Base-by-base conservation (phyloP, 164 flowering plant species). In the Tetracentron sinense region DNA sequence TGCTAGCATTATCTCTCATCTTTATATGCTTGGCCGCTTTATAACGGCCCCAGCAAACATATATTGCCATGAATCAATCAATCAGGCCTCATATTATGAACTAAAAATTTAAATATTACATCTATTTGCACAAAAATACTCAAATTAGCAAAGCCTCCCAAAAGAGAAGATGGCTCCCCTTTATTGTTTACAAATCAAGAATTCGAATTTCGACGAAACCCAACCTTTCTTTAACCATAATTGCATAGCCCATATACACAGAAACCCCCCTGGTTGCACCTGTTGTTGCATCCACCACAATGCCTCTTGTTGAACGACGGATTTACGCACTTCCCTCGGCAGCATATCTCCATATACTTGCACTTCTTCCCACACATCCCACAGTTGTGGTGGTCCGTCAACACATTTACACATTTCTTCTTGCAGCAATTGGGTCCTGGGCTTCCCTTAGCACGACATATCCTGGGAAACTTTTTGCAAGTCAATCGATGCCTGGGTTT, bases 361-460 rank as follows among this genome's bases (percentile, higher is more conserved):
- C 82, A 78, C 53, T 61, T 78, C 14, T 71, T 21, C 53, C 75
- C 77, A 57, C 82, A 78, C 61, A 22, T 23, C n/a, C 79, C 79
- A 54, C 79, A 78, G 66, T 76, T 74, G 3, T 25, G 42, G 5
- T 49, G 17, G 29, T 74, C 78, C 10, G 21, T 65, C 61, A 11
- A 47, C 71, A 69, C 47, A 28, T 70, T 60, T 2, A 69, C 73
- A 35, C 79, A 74, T 28, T 50, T 67, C 51, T 70, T 78, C 42
- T 55, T 58, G 73, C 81, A 75, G 48, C 81, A 78, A 50, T 67
- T 64, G 0, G 72, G 74, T 6, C 75, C 74, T 4, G 67, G 55
- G 42, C 76, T 71, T n/a, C 72, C 65, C 52, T 27, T 60, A 0
- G 31, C 25, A 0, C 68, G 61, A 54, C 81, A 75, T 20, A 75